phyloP scores from a whole-genome alignment of 176 grass and related monocot species.

The Tillandsia fasciculata region DNA sequence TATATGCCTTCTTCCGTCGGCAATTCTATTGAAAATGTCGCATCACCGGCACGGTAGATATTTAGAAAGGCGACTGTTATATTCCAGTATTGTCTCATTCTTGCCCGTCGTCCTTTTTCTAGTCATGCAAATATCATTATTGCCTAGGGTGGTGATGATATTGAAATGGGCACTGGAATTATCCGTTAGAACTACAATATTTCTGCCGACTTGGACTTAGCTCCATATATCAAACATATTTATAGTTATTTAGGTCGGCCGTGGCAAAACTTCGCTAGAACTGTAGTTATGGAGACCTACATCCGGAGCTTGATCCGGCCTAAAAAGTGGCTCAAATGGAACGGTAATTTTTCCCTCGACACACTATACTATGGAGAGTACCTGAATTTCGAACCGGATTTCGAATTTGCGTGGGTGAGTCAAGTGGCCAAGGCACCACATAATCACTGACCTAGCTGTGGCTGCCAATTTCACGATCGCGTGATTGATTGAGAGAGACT shows the following conservation, averaged over 20 bases:
- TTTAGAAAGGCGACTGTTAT: constrained; percentile 73
- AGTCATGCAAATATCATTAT: constrained; percentile 52
- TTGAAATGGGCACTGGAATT: constrained; percentile 55
- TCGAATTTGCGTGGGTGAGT: not conserved
- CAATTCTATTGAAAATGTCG: no score
- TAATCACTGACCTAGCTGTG: no score
- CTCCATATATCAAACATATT: not conserved
- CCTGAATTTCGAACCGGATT: constrained; percentile 23
- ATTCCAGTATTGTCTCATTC: constrained; percentile 58
- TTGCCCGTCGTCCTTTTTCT: constrained; percentile 23
- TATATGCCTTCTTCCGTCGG: no score
- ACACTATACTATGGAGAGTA: constrained; percentile 21
- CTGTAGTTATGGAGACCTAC: constrained; percentile 44
- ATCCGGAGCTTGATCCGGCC: constrained; percentile 22
- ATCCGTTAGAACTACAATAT: constrained; percentile 52
- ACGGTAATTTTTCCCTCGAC: constrained; percentile 14
- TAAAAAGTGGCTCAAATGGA: constrained; percentile 40
- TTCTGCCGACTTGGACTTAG: constrained; percentile 14
- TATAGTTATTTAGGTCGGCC: constrained; percentile 63
- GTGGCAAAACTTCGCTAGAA: constrained; percentile 48
- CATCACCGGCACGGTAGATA: constrained; percentile 2
- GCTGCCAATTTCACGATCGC: no score
- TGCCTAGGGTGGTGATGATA: constrained; percentile 37
- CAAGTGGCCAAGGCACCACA: no score
- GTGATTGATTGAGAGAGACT: no score